Conservation (phyloP, 345 rosid genomes). For the Luvunga scandens region DNA sequence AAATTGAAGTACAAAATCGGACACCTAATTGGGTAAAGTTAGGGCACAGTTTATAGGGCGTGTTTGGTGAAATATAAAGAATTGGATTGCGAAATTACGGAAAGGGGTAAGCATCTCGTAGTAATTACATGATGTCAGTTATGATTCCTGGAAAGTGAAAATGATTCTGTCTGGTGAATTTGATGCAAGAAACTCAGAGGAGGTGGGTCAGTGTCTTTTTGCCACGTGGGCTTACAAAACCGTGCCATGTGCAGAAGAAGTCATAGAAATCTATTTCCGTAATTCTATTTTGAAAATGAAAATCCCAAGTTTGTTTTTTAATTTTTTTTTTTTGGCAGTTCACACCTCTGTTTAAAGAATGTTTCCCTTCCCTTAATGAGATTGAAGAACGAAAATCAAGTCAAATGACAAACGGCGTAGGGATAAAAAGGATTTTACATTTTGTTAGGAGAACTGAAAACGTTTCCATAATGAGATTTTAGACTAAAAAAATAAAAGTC, state of each 20-base stretch:
- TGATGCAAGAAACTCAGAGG: neutral
- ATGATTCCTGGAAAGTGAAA: constrained; percentile 9
- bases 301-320: no score
- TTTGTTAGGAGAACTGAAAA: no score
- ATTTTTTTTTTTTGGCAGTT: no score
- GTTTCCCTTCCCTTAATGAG: neutral
- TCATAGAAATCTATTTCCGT: neutral
- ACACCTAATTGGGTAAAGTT: constrained; percentile 2
- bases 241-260: neutral
- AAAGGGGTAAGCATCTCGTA: constrained; percentile 1
- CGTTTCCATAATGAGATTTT: no score
- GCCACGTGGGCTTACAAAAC: neutral
- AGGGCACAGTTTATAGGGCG: constrained; percentile 22
- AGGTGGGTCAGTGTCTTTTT: no score
- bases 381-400: neutral
- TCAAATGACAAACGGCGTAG: neutral
- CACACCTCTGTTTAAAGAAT: neutral
- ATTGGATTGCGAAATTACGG: constrained; percentile 3
- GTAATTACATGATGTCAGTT: constrained; percentile 26
- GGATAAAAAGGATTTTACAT: neutral
- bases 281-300: neutral
- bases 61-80: constrained; percentile 7
- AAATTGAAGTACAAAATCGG: neutral
- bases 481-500: no score
- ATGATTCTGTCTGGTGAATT: neutral